Percentiles rank a stretch among this genome's conserved stretches.
These are phyloP conservation scores for Verticillium nubilum DNA, from an alignment of 2,329 filamentous ascomycete genomes.

Conservation along the genomic window DNA sequence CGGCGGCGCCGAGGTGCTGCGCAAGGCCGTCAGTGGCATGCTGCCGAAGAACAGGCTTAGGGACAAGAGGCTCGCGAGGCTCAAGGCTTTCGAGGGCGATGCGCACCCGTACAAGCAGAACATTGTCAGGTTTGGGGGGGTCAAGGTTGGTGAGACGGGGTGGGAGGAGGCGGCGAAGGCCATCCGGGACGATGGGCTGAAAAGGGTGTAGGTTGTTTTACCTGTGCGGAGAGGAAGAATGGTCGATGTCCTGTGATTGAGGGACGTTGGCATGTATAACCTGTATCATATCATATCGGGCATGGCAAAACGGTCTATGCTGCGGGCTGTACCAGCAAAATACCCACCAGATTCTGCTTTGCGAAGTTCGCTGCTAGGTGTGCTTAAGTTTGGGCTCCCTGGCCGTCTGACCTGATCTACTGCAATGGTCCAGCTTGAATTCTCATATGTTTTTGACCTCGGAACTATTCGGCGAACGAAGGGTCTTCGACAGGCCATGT, in stretches of 20 bases:
- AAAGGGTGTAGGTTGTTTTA: slow-evolving; percentile 36
- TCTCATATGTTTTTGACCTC: too few relatives aligned
- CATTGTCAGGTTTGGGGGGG: slow-evolving; percentile 65
- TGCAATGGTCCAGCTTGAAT: too few relatives aligned
- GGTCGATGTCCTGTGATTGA: neutral
- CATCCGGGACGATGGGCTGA: slow-evolving; percentile 42
- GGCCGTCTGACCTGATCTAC: too few relatives aligned
- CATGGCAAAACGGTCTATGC: neutral
- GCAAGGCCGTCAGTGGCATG: slow-evolving; percentile 94
- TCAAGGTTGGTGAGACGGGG: slow-evolving; percentile 45
- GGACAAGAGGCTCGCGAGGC: slow-evolving; percentile 76
- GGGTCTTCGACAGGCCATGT: too few relatives aligned
- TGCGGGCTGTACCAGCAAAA: neutral
- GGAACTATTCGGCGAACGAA: too few relatives aligned
- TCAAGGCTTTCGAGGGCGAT: slow-evolving; percentile 95
- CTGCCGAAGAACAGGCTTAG: slow-evolving; percentile 92
- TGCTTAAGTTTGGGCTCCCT: too few relatives aligned
- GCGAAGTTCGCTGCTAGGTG: neutral
- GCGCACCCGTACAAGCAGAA: slow-evolving; percentile 91
- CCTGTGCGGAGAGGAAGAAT: neutral
- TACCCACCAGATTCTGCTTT: neutral
- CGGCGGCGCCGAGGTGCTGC: slow-evolving; percentile 85
- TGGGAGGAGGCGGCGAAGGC: slow-evolving; percentile 47
- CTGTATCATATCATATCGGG: slow-evolving; percentile 6
- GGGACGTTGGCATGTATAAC: slow-evolving; percentile 11